phyloP scores from a whole-genome alignment of 2,329 filamentous ascomycete species.

The Tothia fuscella region DNA sequence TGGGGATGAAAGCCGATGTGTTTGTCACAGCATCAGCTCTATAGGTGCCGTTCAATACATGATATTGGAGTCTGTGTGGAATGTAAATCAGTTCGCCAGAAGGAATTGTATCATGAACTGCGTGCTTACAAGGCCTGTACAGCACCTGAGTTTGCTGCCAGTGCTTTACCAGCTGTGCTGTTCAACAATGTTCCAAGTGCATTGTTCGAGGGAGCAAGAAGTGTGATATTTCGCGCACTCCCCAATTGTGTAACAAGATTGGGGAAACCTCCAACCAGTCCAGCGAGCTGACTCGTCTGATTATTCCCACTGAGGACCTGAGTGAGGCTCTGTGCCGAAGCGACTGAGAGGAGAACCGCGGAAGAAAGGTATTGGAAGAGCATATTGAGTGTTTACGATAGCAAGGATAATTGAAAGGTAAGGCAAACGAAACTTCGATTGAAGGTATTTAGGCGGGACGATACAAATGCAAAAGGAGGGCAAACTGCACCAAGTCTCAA shows the following conservation, averaged over 20 bases:
- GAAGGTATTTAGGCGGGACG: background rate
- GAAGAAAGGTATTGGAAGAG: slow-evolving; percentile 26
- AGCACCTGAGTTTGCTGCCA: slow-evolving; percentile 20
- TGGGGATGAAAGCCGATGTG: slow-evolving; percentile 34
- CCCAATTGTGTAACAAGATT: slow-evolving; percentile 27
- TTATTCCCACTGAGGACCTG: slow-evolving; percentile 21
- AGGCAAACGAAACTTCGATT: background rate
- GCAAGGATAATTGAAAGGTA: background rate
- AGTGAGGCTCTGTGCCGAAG: slow-evolving; percentile 23
- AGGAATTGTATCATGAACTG: background rate
- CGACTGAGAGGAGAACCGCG: slow-evolving; percentile 23
- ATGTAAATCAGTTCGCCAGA: background rate
- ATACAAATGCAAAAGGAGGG: too few relatives aligned
- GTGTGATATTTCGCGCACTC: slow-evolving; percentile 39
- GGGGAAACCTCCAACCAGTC: slow-evolving; percentile 26
- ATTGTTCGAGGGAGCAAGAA: slow-evolving; percentile 45
- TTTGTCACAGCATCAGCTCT: slow-evolving; percentile 25
- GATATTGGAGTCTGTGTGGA: slow-evolving; percentile 36
- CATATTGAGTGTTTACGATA: slow-evolving; percentile 20
- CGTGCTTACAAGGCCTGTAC: slow-evolving; percentile 30
- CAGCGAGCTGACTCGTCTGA: slow-evolving; percentile 22
- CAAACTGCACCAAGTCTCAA: too few relatives aligned
- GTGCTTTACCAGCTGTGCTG: slow-evolving; percentile 20
- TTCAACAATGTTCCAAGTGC: slow-evolving; percentile 32
- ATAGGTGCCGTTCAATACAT: slow-evolving; percentile 44